Base-by-base conservation (phyloP, 2,329 filamentous ascomycete species). In the Colletotrichum australisinense region DNA sequence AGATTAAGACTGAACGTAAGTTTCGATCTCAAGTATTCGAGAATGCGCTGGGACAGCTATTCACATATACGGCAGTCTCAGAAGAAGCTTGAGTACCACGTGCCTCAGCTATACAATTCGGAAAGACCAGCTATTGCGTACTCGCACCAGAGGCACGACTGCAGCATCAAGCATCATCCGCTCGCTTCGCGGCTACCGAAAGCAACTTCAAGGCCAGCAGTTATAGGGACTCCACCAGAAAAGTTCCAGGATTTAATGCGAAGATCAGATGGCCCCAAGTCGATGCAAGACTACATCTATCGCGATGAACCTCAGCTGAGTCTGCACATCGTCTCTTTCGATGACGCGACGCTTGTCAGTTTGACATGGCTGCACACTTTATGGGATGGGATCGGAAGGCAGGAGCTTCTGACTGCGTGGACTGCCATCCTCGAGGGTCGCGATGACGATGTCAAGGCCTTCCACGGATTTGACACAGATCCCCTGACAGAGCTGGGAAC, bases 321-420 rank as follows among this genome's bases (percentile, higher is more conserved):
- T 6, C 77, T 89, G 5, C 86, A 88, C 68, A 79, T 89, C 57
- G 82, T 84, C 2, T 82, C 83, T 0, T 89, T 90, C 75, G 76
- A 75, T 3, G 84, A 90, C 72, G 84, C 86, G 0, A 90, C 88
- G 0, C 76, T 89, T 0, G 79, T 90, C 1, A 80, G 81, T 0
- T 69, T 89, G 1, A 78, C 79, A 1, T 87, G 82, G 79, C 82
- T 84, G 4, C 88, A 90, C 76, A 84, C 83, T 0, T 76, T 88
- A 4, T 83, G 84, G 73, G 88, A 89, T 73, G 84, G 80, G 2
- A 81, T 86, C 75, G 86, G 85, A 5, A 80, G 80, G 24, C 75
- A 78, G 1, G 82, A 78, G 1, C 77, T 90, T 8, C 72, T 89
- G 4, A 75, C 81, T 1, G 84, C 81, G 4, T 89, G 87, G 88